Conservation (phyloP, 345 rosid species). For the Mallotus nudiflorus region DNA sequence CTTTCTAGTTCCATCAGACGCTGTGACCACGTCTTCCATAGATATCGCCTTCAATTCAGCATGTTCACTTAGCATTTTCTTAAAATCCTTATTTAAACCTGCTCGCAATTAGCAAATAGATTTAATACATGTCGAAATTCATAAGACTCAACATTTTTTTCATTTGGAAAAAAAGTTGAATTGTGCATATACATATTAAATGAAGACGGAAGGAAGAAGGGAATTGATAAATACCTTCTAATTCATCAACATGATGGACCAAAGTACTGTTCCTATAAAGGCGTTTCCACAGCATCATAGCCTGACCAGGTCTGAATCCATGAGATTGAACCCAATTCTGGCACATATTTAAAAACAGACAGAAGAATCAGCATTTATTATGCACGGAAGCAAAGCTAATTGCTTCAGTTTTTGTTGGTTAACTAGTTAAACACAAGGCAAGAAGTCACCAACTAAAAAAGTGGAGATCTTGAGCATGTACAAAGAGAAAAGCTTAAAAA, state of each 20-base stretch:
- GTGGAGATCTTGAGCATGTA: neutral
- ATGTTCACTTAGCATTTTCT: constrained; percentile 63
- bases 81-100: constrained; percentile 90
- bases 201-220: neutral
- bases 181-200: neutral
- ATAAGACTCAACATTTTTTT: neutral
- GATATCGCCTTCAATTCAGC: constrained; percentile 69
- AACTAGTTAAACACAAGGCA: constrained; percentile 5
- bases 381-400: too few relatives aligned
- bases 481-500: neutral
- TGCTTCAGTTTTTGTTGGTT: neutral
- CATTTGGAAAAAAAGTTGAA: neutral
- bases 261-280: constrained; percentile 69
- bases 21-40: constrained; percentile 60
- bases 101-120: neutral
- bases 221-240: constrained; percentile 50
- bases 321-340: constrained; percentile 87
- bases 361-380: too few relatives aligned
- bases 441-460: neutral
- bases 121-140: neutral
- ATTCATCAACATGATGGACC: constrained; percentile 61
- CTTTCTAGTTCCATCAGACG: constrained; percentile 91
- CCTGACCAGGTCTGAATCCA: constrained; percentile 91
- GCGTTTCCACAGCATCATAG: constrained; percentile 94
- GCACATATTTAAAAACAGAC: too few relatives aligned